Evolutionary conservation across 1,284 basidiomycete species (phyloP).

Genomic region (Peniophora sp.): DNA sequence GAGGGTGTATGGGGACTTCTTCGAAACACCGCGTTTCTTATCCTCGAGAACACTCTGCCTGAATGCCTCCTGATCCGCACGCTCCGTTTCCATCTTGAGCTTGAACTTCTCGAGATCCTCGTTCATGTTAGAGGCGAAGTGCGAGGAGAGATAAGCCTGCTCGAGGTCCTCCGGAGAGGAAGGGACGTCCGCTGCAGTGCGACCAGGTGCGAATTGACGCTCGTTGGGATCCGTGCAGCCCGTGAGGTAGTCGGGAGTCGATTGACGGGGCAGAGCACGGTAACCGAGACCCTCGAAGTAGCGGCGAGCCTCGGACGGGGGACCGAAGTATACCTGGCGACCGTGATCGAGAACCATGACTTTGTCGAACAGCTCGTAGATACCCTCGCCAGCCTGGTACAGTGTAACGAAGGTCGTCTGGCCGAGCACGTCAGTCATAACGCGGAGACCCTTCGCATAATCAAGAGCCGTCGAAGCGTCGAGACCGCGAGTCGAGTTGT

Average conservation of each 20-base stretch:
- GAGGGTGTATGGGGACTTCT: conserved; percentile 84
- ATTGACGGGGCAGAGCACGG: conserved; percentile 66
- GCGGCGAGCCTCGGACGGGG: conserved; percentile 57
- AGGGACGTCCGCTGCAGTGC: conserved; percentile 57
- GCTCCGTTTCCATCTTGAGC: conserved; percentile 48
- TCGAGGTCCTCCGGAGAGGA: conserved; percentile 69
- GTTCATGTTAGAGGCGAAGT: conserved; percentile 39
- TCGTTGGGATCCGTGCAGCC: conserved; percentile 81
- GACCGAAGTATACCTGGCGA: conserved; percentile 79
- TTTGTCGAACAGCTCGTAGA: conserved; percentile 62
- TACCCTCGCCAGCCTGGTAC: conserved; percentile 79
- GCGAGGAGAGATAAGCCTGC: conserved; percentile 53
- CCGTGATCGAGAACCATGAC: conserved; percentile 73
- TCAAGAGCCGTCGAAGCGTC: conserved; percentile 84
- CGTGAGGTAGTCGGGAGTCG: conserved; percentile 71
- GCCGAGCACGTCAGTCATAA: conserved; percentile 71
- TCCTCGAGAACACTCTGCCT: conserved; percentile 66
- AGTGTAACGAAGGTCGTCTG: conserved; percentile 75
- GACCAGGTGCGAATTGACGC: conserved; percentile 73
- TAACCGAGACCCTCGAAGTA: conserved; percentile 79
- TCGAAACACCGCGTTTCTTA: conserved; percentile 78
- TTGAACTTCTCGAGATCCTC: conserved; percentile 59
- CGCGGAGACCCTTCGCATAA: conserved; percentile 64
- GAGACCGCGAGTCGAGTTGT: conserved; percentile 79
- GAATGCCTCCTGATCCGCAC: conserved; percentile 67